Percentiles rank a stretch among this genome's conserved stretches.
These are phyloP conservation scores for Termitomyces sp. DNA, from an alignment of 768 basidiomycete species.

Conservation along the genomic window DNA sequence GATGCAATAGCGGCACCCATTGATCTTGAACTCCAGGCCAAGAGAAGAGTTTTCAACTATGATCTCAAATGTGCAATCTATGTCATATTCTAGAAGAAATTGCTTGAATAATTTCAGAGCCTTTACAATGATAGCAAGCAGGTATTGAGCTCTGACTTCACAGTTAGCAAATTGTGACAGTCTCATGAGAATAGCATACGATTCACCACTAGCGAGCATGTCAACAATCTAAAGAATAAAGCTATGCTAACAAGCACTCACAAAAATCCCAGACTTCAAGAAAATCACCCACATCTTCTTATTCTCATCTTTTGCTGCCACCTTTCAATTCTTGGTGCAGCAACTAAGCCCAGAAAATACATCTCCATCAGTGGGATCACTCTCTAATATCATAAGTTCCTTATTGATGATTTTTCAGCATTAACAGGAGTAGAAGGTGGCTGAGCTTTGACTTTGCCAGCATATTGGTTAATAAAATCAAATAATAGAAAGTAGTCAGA, in stretches of 20 bases:
- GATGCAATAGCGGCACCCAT: neutral
- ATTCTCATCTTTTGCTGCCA: neutral
- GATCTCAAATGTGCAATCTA: neutral
- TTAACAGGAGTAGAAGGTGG: no score
- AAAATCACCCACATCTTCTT: slow-evolving; percentile 32
- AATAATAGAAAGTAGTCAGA: slow-evolving; percentile 21
- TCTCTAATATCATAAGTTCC: no score
- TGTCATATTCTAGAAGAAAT: neutral
- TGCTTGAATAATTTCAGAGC: slow-evolving; percentile 14
- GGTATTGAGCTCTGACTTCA: slow-evolving; percentile 23
- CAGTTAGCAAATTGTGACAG: neutral
- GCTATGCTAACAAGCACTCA: slow-evolving; percentile 27
- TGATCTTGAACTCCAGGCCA: neutral
- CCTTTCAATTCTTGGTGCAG: neutral
- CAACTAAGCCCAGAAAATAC: neutral
- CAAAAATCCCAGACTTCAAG: slow-evolving; percentile 32
- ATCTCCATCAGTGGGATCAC: neutral
- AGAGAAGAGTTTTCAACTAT: neutral
- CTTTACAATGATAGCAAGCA: slow-evolving; percentile 17
- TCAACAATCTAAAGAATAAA: slow-evolving; percentile 18
- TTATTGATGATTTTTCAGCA: no score
- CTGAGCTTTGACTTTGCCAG: slow-evolving; percentile 22
- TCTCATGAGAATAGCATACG: slow-evolving; percentile 19
- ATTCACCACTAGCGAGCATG: slow-evolving; percentile 24
- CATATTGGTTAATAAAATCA: slow-evolving; percentile 23